phyloP scores from a whole-genome alignment of 306 rosid genomes.

The Cucurbita pepo region DNA sequence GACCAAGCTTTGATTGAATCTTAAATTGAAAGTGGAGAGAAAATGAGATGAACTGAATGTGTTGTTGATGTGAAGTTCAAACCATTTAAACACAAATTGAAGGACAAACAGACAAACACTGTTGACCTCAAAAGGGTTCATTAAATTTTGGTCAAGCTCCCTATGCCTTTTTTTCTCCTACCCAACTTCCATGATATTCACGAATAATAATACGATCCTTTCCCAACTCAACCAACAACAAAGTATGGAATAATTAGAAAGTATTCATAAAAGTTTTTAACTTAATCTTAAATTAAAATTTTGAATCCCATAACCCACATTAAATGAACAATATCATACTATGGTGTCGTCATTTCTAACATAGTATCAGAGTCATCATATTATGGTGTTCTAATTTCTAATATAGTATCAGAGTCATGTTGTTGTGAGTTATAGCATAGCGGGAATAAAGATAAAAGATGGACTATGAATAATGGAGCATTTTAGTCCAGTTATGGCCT shows the following conservation, averaged over 20 bases:
- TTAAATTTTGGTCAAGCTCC: not conserved
- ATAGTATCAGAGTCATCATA: too few relatives aligned
- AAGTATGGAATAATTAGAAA: not conserved
- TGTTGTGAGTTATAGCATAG: too few relatives aligned
- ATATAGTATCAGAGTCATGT: too few relatives aligned
- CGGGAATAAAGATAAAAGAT: too few relatives aligned
- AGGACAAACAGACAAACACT: not conserved
- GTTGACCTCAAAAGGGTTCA: not conserved
- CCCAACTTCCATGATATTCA: not conserved
- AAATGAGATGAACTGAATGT: not conserved
- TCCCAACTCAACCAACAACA: not conserved
- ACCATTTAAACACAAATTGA: not conserved
- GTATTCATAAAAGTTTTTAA: too few relatives aligned
- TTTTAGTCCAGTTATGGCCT: too few relatives aligned
- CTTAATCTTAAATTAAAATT: too few relatives aligned
- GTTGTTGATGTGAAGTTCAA: not conserved
- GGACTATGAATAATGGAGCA: too few relatives aligned
- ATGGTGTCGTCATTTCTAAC: too few relatives aligned
- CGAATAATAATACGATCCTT: not conserved
- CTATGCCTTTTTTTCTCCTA: not conserved
- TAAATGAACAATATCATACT: too few relatives aligned
- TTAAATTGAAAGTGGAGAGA: not conserved
- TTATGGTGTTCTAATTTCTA: too few relatives aligned
- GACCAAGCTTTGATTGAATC: not conserved
- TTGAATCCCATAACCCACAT: too few relatives aligned